These are phyloP conservation scores for Echeveria elegans DNA, from an alignment of 164 flowering plant species.

Conservation along the genomic window DNA sequence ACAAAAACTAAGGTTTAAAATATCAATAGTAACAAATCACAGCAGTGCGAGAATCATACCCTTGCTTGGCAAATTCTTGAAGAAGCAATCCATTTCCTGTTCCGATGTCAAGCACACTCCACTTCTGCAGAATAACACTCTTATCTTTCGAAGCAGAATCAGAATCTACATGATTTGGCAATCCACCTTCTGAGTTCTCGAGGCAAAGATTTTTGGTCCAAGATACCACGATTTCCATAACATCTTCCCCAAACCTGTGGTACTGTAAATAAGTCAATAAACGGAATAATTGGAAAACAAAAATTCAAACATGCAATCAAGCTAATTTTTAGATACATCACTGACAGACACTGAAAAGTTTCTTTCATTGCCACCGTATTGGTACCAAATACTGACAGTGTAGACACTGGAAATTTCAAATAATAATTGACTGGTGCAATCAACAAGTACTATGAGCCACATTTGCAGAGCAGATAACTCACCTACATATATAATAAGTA, in stretches of 20 bases:
- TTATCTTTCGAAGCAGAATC: slow-evolving; percentile 32
- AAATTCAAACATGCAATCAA: background rate
- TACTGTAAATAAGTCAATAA: background rate
- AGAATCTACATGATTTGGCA: slow-evolving; percentile 36
- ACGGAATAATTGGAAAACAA: background rate
- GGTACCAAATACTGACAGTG: too few species aligned
- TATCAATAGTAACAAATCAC: background rate
- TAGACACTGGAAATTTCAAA: too few species aligned
- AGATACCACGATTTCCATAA: slow-evolving; percentile 75
- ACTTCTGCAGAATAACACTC: slow-evolving; percentile 38
- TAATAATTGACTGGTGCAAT: too few species aligned
- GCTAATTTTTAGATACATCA: background rate
- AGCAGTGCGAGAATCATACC: slow-evolving; percentile 34
- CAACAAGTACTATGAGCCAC: too few species aligned
- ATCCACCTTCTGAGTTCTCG: slow-evolving; percentile 44
- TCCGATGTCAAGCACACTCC: slow-evolving; percentile 95
- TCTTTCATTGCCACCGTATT: too few species aligned
- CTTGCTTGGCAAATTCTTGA: slow-evolving; percentile 87
- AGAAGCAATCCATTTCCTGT: slow-evolving; percentile 98
- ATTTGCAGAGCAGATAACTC: too few species aligned
- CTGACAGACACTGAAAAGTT: too few species aligned
- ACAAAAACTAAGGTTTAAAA: background rate
- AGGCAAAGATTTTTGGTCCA: slow-evolving; percentile 79
- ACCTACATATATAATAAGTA: too few species aligned
- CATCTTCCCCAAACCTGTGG: slow-evolving; percentile 91